These are phyloP conservation scores for Phaeosphaeriaceae sp. DNA, from an alignment of 2,329 filamentous ascomycete species.

Conservation along the genomic window DNA sequence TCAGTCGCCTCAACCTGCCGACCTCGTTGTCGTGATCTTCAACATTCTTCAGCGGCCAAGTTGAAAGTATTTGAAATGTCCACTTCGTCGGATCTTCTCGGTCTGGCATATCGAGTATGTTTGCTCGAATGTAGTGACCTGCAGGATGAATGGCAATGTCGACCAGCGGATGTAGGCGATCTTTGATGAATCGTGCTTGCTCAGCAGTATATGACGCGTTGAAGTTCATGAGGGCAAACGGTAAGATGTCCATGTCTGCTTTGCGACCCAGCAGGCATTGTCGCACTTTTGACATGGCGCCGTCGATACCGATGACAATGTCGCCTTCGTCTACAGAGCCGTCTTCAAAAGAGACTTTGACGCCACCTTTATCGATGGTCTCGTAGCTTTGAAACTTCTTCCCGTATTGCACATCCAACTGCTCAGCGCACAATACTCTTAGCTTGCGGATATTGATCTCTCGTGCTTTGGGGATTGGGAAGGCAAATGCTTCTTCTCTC, in stretches of 20 bases:
- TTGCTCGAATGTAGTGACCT: slow-evolving; percentile 38
- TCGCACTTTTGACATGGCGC: slow-evolving; percentile 36
- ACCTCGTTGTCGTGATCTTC: slow-evolving; percentile 38
- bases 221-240: slow-evolving; percentile 41
- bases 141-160: slow-evolving; percentile 41
- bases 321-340: slow-evolving; percentile 30
- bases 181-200: slow-evolving; percentile 35
- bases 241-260: slow-evolving; percentile 31
- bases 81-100: slow-evolving; percentile 42
- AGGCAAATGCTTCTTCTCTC: slow-evolving; percentile 42
- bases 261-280: slow-evolving; percentile 26
- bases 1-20: slow-evolving; percentile 30
- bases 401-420: slow-evolving; percentile 42
- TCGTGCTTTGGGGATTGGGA: slow-evolving; percentile 42
- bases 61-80: slow-evolving; percentile 45
- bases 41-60: slow-evolving; percentile 33
- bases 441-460: slow-evolving; percentile 48
- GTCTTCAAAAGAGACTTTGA: slow-evolving; percentile 33
- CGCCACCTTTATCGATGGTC: slow-evolving; percentile 26
- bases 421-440: slow-evolving; percentile 44
- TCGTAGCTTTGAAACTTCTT: slow-evolving; percentile 29
- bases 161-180: slow-evolving; percentile 35
- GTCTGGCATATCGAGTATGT: slow-evolving; percentile 43
- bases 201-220: slow-evolving; percentile 33
- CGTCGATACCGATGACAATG: slow-evolving; percentile 33